Base-by-base conservation (phyloP, 306 rosid genomes). In the Castanea sativa region DNA sequence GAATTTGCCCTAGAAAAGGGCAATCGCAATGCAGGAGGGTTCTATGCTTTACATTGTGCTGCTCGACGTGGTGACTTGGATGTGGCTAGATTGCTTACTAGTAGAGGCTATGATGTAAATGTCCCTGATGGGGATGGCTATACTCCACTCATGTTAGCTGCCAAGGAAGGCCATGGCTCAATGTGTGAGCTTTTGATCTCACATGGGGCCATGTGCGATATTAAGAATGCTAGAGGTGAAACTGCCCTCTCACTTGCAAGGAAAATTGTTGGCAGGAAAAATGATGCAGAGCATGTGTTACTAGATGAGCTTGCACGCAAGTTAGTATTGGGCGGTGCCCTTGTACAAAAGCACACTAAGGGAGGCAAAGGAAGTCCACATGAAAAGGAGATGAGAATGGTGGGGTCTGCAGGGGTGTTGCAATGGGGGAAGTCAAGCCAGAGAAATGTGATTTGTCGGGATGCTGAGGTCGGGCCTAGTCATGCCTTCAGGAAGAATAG, bases 71-170 rank as follows among this genome's bases (percentile, higher is more conserved):
- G 97, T 16, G 97, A 94, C 80, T 69, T 76, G 73, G 93, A 90
- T 6, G 97, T 97, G 3, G 97, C 88, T 64, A 83, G 86, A 76
- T 76, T 92, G 77, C 90, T 94, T 71, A 80, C 95, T 33, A 84
- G 89, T 23, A 90, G 85, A 82, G 97, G 97, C 18, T 94, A 90
- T 30, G 99, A 94, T 72, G 90, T 92, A 32, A 92, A 94, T 84
- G 87, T 84, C 70, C 90, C 86, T 19, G 93, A 94, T 33, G 90
- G 91, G 23, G 97, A 94, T 55, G 92, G 91, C 74, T 88, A 85
- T 77, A 94, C 97, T 57, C 97, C 99, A 0, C 95, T 94, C 78
- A 92, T 94, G 97, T 65, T 91, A 77, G 99, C 99, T 25, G 97
- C 99, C 51, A 91, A 93, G 82, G 97, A 90, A 87, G 93, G 97